phyloP scores from a whole-genome alignment of 371 early-diverging fungal genomes.

The Rhizopus delemar region DNA sequence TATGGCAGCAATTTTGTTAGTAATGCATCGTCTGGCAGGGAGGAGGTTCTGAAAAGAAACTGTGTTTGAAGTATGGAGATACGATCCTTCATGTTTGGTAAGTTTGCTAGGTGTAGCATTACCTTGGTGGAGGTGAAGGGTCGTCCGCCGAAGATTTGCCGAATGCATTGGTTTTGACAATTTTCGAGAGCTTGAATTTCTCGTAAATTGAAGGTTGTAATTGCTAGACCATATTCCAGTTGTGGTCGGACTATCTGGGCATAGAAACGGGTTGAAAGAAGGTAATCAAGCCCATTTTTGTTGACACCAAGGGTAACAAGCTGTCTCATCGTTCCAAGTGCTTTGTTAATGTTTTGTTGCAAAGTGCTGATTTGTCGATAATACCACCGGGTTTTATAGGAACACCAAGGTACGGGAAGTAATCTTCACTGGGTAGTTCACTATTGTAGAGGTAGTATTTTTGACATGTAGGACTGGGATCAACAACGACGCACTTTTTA shows the following conservation, averaged over 20 bases:
- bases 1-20: too few relatives aligned
- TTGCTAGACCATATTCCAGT: slow-evolving; percentile 22
- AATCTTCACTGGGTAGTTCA: too few relatives aligned
- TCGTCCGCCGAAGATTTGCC: slow-evolving; percentile 11
- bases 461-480: neutral
- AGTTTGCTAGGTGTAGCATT: slow-evolving; percentile 11
- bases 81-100: slow-evolving; percentile 1
- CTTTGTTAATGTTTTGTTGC: neutral
- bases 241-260: slow-evolving; percentile 18
- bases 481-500: slow-evolving; percentile 20
- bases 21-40: too few relatives aligned
- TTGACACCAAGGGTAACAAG: neutral
- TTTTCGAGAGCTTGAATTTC: slow-evolving; percentile 1
- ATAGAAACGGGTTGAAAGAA: slow-evolving; percentile 6
- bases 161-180: slow-evolving; percentile 9
- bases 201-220: slow-evolving; percentile 2
- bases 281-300: neutral
- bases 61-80: too few relatives aligned
- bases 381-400: slow-evolving; percentile 2
- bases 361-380: neutral
- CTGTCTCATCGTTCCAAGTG: neutral
- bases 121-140: slow-evolving; percentile 1
- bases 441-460: neutral
- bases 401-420: slow-evolving; percentile 2
- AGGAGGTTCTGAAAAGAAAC: too few relatives aligned